A percentile compares a stretch with the other conserved stretches of the same genome.
Evolutionary conservation across 192 early-diverging fungal genomes (phyloP).

Genomic region (Podila epicladia): DNA sequence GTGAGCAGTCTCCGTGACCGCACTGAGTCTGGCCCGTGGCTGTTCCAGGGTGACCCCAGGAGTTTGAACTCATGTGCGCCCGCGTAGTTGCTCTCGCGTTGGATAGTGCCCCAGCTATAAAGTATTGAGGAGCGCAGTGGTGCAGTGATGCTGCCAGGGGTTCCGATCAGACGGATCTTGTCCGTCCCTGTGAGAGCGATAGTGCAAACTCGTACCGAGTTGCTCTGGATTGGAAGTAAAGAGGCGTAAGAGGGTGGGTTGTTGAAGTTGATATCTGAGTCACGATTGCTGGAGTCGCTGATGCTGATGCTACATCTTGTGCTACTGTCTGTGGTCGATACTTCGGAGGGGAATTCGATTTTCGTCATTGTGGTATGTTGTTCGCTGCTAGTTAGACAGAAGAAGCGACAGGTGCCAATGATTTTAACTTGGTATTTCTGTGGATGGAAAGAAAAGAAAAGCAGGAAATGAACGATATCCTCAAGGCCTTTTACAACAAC

Average conservation of each 20-base stretch:
- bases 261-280: not conserved
- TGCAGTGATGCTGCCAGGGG: slow-evolving; percentile 3
- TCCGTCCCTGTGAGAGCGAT: slow-evolving; percentile 23
- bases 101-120: slow-evolving; percentile 20
- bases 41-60: slow-evolving; percentile 25
- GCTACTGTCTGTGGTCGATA: no score
- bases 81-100: slow-evolving; percentile 5
- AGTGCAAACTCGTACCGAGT: slow-evolving; percentile 7
- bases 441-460: no score
- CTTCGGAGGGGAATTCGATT: no score
- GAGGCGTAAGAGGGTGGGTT: not conserved
- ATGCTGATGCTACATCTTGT: not conserved
- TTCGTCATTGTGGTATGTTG: no score
- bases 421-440: no score
- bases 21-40: slow-evolving; percentile 14
- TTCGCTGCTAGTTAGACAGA: no score
- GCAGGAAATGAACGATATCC: no score
- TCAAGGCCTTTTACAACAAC: no score
- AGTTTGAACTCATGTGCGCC: slow-evolving; percentile 36
- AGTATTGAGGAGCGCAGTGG: slow-evolving; percentile 10
- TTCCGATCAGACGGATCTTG: slow-evolving; percentile 31
- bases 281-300: not conserved
- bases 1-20: slow-evolving; percentile 11
- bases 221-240: not conserved
- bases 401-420: no score